A percentile compares a stretch with the other conserved stretches of the same genome.
Conservation (phyloP, 106 monocot species). For the Narthecium ossifragum region DNA sequence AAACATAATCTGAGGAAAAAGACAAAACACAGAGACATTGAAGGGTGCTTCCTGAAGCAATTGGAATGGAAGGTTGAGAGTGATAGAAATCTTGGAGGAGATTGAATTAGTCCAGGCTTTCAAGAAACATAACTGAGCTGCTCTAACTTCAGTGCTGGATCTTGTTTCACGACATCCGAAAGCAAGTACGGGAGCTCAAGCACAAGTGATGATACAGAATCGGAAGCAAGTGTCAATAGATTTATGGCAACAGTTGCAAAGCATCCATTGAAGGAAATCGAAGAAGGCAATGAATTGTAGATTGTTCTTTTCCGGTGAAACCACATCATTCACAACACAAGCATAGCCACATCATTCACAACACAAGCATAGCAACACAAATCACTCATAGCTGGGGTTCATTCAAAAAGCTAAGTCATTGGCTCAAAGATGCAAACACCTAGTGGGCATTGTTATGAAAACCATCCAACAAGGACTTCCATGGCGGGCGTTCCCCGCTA, state of each 20-base stretch:
- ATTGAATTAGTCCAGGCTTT: neutral
- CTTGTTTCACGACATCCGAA: neutral
- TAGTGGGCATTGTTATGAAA: too few relatives aligned
- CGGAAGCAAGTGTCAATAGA: conserved; percentile 5
- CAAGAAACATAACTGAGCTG: conserved; percentile 5
- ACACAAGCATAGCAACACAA: too few relatives aligned
- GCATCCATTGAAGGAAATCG: neutral
- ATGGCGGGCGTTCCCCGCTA: too few relatives aligned
- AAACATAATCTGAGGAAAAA: too few relatives aligned
- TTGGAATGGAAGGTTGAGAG: conserved; percentile 31
- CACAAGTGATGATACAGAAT: conserved; percentile 4
- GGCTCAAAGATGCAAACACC: too few relatives aligned
- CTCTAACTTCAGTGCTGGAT: neutral
- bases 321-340: too few relatives aligned
- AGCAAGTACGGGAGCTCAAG: conserved; percentile 10
- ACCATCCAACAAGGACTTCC: too few relatives aligned
- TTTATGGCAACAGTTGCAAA: neutral
- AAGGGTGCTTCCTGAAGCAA: conserved; percentile 48
- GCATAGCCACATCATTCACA: too few relatives aligned
- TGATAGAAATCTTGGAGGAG: conserved; percentile 1
- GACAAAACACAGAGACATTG: conserved; percentile 40
- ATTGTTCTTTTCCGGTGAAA: conserved; percentile 4
- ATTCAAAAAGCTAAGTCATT: too few relatives aligned
- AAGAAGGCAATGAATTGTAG: conserved; percentile 1
- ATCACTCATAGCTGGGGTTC: too few relatives aligned